A percentile compares a stretch with the other conserved stretches of the same genome.
Evolutionary conservation across 306 rosid genomes (phyloP).

Genomic region (Quercus wislizeni): DNA sequence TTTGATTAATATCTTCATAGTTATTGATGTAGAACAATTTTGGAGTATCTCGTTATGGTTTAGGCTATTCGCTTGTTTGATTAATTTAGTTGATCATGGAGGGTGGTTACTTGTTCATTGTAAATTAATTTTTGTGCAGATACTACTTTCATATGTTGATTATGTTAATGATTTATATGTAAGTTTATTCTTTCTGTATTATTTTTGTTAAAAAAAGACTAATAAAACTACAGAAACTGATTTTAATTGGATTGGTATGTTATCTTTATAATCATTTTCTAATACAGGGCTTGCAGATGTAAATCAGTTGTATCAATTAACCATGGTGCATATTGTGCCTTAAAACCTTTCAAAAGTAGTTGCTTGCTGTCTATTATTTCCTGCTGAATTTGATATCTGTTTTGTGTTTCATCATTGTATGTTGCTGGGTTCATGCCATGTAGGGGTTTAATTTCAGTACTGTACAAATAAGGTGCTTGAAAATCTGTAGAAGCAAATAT

Average conservation of each 20-base stretch:
- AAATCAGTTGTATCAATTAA: not conserved
- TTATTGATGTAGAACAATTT: not conserved
- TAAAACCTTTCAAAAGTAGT: not conserved
- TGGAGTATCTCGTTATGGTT: not conserved
- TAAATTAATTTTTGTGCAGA: not conserved
- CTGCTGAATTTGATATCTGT: not conserved
- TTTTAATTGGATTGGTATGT: not conserved
- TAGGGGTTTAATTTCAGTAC: not conserved
- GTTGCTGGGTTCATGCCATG: not conserved
- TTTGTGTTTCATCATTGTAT: not conserved
- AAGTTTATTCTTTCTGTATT: not conserved
- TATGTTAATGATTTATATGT: not conserved
- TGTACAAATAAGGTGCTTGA: not conserved
- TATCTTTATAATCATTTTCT: not conserved
- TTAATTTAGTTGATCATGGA: not conserved
- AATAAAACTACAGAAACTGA: not conserved
- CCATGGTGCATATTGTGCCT: not conserved
- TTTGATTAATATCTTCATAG: not conserved
- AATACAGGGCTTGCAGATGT: not conserved
- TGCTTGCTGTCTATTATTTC: not conserved
- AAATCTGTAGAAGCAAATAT: not conserved
- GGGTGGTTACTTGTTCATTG: not conserved
- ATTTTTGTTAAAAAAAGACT: not conserved
- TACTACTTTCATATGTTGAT: not conserved
- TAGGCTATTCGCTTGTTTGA: not conserved